Conservation (phyloP, 495 filamentous ascomycete species). For the Parathielavia appendiculata region DNA sequence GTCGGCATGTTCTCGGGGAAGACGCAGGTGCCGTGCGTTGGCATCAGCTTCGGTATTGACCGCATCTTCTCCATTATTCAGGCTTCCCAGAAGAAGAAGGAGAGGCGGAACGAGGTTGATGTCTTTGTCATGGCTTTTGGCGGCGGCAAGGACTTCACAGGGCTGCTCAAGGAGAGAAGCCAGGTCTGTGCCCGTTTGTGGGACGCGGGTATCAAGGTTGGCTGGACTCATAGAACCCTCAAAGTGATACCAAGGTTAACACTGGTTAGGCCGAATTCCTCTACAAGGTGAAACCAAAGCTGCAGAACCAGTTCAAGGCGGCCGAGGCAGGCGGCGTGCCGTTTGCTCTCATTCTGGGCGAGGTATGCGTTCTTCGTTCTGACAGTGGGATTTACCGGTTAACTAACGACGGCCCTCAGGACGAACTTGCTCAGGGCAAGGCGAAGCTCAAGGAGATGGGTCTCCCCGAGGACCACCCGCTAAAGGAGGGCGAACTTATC, state of each 20-base stretch:
- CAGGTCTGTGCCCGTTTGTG: slow-evolving; percentile 65
- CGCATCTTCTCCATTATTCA: slow-evolving; percentile 90
- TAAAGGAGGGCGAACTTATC: slow-evolving; percentile 79
- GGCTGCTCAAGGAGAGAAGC: slow-evolving; percentile 77
- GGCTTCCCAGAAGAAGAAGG: slow-evolving; percentile 61
- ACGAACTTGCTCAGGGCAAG: slow-evolving; percentile 71
- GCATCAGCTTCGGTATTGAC: slow-evolving; percentile 92
- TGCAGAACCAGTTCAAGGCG: slow-evolving; percentile 73
- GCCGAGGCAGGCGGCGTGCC: slow-evolving; percentile 61
- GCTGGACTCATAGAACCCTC: neutral
- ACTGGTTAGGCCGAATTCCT: slow-evolving; percentile 59
- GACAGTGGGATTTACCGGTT: neutral
- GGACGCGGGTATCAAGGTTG: slow-evolving; percentile 72
- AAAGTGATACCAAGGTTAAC: neutral
- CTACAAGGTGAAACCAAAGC: slow-evolving; percentile 75
- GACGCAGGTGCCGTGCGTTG: slow-evolving; percentile 79
- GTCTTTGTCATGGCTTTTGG: slow-evolving; percentile 92
- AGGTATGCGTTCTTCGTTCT: slow-evolving; percentile 28
- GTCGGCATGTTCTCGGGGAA: slow-evolving; percentile 92
- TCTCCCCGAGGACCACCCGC: slow-evolving; percentile 68
- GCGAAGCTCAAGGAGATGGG: slow-evolving; percentile 82
- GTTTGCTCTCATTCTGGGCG: slow-evolving; percentile 74
- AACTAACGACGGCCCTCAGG: slow-evolving; percentile 38
- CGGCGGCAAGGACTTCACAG: slow-evolving; percentile 76
- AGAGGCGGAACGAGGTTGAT: slow-evolving; percentile 64